Base-by-base conservation (phyloP, 73 alveolate species). In the Uronychia setigera region DNA sequence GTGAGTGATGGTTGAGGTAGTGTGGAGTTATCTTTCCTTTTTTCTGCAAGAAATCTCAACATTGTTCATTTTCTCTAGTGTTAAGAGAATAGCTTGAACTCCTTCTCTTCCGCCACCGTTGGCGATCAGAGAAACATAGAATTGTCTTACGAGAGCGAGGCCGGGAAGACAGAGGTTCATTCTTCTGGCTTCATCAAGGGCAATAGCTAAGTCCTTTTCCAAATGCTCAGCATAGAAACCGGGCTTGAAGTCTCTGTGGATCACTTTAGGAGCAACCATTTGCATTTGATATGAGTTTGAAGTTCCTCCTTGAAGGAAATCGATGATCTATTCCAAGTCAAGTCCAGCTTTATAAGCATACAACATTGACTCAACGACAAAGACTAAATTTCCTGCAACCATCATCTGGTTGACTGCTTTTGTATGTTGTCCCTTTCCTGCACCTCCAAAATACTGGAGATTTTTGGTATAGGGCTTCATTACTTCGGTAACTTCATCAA, bases 151-250 rank as follows among this genome's bases (percentile, higher is more conserved):
- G 29, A 94, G 79, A 0, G 97, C 95, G 14, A 94, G 85, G 0
- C 98, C 98, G 58, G 99, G 99, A n/a, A 96, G 86, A 33, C 93
- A 84, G 32, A 96, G 85, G 28, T 93, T 85, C 93, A 88, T 91
- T 75, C 96, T 86, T 81, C 90, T 92, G 26, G 97, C 94, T 82
- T 96, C 99, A 26, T 96, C 97, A 0, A 96, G 87, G 31, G 96
- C 98, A 35, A 96, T 94, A 32, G 91, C 94, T 27, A 96, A 82
- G 91, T 96, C 98, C 92, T 96, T 96, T 46, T 91, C 92, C 84
- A 92, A 96, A 78, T 96, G 99, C 91, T 96, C 99, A 30, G 92
- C 97, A 77, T 92, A 96, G 88, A 96, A 96, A 1, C 97, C 98
- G 26, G 99, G 98, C 80, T 96, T 94, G 32, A 94, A 93, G 84